A percentile compares a stretch with the other conserved stretches of the same genome.
Evolutionary conservation across 2,329 filamentous ascomycete genomes (phyloP).

Genomic region (Paracoccidioides lutzii): DNA sequence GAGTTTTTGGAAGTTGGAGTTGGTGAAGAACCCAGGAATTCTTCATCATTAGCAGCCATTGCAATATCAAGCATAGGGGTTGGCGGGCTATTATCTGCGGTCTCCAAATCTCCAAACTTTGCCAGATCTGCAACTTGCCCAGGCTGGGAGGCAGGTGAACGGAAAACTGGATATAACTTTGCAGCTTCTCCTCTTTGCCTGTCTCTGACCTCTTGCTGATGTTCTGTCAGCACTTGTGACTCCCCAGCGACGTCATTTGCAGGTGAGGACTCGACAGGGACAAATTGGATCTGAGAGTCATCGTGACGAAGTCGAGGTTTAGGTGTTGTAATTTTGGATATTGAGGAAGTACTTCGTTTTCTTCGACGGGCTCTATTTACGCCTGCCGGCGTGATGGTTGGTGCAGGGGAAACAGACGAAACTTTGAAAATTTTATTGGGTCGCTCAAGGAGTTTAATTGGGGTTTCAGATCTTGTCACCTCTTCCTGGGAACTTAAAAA

Average conservation of each 20-base stretch:
- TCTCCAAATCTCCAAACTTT: conserved; percentile 10
- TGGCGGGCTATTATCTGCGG: conserved; percentile 19
- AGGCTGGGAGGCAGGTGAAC: conserved; percentile 29
- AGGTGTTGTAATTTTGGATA: conserved; percentile 21
- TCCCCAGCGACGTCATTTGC: conserved; percentile 38
- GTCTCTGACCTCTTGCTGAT: conserved; percentile 64
- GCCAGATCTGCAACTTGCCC: background rate
- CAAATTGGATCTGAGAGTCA: conserved; percentile 70
- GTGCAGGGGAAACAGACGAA: background rate
- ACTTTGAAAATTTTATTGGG: conserved; percentile 1
- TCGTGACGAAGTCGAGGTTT: conserved; percentile 57
- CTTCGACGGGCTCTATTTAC: conserved; percentile 5
- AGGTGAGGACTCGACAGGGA: conserved; percentile 51
- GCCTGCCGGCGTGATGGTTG: background rate
- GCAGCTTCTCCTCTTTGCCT: conserved; percentile 53
- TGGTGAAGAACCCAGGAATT: conserved; percentile 40
- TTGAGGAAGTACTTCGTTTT: conserved; percentile 15
- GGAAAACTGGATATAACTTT: conserved; percentile 55
- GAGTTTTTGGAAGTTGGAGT: conserved; percentile 31
- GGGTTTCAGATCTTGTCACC: conserved; percentile 21
- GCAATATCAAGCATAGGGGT: conserved; percentile 33
- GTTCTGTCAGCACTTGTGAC: conserved; percentile 64
- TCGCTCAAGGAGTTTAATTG: background rate
- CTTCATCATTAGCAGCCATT: conserved; percentile 29
- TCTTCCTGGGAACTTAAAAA: conserved; percentile 41